Percentiles rank a stretch among this genome's conserved stretches.
Conservation (phyloP, 1,284 basidiomycete species). For the Ustilago bromivora region DNA sequence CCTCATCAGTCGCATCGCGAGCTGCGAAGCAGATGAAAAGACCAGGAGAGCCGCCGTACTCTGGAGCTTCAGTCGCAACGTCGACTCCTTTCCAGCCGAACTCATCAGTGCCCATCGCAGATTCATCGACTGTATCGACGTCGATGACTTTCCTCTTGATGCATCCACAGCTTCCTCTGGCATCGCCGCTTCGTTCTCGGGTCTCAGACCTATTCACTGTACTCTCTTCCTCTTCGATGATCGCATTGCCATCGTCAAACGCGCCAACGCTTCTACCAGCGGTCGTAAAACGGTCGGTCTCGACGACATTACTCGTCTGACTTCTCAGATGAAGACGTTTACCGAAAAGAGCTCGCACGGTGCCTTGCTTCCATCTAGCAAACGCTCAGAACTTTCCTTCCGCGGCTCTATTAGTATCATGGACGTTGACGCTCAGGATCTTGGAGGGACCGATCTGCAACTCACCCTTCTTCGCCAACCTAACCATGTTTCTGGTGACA, state of each 20-base stretch:
- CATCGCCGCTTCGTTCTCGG: slow-evolving; percentile 24
- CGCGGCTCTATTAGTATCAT: slow-evolving; percentile 87
- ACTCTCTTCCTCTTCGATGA: slow-evolving; percentile 95
- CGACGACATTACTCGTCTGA: slow-evolving; percentile 83
- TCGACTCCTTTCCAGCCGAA: slow-evolving; percentile 86
- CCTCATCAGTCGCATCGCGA: slow-evolving; percentile 88
- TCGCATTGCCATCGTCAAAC: slow-evolving; percentile 89
- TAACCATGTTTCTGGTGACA: slow-evolving; percentile 52
- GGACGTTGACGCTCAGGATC: slow-evolving; percentile 78
- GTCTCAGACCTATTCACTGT: slow-evolving; percentile 76
- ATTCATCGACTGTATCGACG: slow-evolving; percentile 93
- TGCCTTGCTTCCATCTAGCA: slow-evolving; percentile 69
- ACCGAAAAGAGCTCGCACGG: slow-evolving; percentile 69
- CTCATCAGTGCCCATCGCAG: slow-evolving; percentile 77
- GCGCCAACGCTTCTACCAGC: slow-evolving; percentile 79
- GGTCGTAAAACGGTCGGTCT: slow-evolving; percentile 83
- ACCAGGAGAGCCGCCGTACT: slow-evolving; percentile 89
- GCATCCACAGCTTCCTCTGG: slow-evolving; percentile 26
- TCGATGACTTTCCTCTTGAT: slow-evolving; percentile 76
- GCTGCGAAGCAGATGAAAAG: slow-evolving; percentile 90
- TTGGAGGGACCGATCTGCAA: slow-evolving; percentile 78
- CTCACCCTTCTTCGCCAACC: slow-evolving; percentile 71
- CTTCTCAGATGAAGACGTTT: slow-evolving; percentile 64
- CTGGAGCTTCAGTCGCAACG: slow-evolving; percentile 84
- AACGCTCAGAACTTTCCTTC: slow-evolving; percentile 84